These are phyloP conservation scores for Daldinia eschscholtzii DNA, from an alignment of 2,329 filamentous ascomycete species.

Conservation along the genomic window DNA sequence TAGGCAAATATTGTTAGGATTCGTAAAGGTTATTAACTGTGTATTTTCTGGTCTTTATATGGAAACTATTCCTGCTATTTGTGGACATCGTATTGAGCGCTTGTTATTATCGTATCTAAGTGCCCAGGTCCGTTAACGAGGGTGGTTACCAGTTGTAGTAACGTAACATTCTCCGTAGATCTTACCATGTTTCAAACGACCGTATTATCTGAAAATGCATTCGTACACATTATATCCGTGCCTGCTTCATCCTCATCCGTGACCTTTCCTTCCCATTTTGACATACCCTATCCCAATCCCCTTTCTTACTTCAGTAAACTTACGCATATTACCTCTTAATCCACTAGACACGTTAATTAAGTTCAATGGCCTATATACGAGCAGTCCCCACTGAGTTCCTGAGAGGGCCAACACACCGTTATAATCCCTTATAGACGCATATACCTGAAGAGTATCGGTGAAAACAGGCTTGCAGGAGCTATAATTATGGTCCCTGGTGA, in stretches of 20 bases:
- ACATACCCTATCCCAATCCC: background rate
- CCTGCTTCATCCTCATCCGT: background rate
- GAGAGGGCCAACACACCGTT: background rate
- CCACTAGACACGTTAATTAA: background rate
- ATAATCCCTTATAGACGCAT: background rate
- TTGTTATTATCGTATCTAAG: background rate
- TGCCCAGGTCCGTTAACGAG: background rate
- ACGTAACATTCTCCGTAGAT: constrained; percentile 6
- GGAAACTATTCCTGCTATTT: background rate
- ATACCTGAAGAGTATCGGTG: background rate
- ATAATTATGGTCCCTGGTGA: background rate
- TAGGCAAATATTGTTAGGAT: background rate
- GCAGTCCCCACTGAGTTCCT: background rate
- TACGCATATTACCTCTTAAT: background rate
- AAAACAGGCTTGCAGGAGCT: background rate
- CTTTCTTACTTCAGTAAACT: background rate
- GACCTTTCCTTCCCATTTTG: background rate
- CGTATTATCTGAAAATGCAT: background rate
- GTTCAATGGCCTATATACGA: background rate
- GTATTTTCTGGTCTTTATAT: background rate
- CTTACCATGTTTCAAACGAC: background rate
- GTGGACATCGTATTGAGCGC: background rate
- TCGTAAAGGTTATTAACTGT: background rate
- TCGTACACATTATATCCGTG: background rate
- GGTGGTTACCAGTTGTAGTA: background rate